These are phyloP conservation scores for Ceratobasidium sp. DNA, from an alignment of 1,284 basidiomycete genomes.

Conservation along the genomic window DNA sequence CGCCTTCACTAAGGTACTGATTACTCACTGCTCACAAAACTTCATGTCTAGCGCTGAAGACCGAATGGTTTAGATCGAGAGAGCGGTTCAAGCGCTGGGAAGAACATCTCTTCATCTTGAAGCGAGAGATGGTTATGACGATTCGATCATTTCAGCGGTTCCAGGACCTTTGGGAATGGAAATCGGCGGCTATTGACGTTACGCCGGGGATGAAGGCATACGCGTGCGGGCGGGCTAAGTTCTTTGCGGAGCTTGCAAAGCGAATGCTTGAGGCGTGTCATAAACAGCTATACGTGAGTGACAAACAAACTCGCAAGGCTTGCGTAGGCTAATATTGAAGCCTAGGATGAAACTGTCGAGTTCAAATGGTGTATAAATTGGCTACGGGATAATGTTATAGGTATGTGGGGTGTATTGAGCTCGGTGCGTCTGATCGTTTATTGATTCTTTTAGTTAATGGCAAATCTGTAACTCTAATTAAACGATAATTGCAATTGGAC, in stretches of 20 bases:
- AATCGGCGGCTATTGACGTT: not conserved
- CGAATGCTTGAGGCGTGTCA: not conserved
- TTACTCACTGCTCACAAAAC: not conserved
- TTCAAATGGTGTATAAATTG: not conserved
- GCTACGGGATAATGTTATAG: not conserved
- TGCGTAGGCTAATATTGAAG: not conserved
- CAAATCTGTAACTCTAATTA: no score
- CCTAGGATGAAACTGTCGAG: not conserved
- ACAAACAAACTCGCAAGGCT: not conserved
- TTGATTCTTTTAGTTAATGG: no score
- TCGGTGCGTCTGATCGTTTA: no score
- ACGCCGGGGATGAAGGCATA: not conserved
- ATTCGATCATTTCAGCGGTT: not conserved
- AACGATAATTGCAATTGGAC: no score
- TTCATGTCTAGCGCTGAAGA: not conserved
- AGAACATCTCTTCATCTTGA: conserved; percentile 7
- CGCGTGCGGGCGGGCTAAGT: not conserved
- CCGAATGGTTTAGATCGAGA: conserved; percentile 20
- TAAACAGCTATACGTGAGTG: not conserved
- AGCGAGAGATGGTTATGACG: conserved; percentile 30
- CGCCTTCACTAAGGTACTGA: not conserved
- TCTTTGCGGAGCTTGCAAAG: not conserved
- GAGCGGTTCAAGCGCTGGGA: conserved; percentile 25
- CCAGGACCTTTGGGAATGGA: conserved; percentile 1
- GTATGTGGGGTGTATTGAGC: not conserved